Conservation (phyloP, 441 rosid genomes). For the Mallotus japonicus region DNA sequence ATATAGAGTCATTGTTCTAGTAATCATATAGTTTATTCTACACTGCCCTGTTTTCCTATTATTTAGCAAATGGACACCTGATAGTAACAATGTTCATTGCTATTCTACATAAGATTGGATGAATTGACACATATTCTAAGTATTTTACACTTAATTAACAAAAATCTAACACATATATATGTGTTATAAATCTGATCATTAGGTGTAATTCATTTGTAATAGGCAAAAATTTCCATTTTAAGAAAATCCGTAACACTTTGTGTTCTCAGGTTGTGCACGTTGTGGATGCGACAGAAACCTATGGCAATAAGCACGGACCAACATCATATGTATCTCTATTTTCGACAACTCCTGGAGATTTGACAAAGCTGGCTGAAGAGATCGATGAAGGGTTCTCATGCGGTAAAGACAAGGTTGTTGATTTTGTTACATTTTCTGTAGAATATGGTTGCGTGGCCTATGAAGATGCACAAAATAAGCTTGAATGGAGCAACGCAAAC, state of each 20-base stretch:
- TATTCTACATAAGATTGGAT: too few relatives aligned
- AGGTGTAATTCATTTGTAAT: too few relatives aligned
- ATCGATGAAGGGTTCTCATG: slow-evolving; percentile 69
- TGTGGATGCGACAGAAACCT: slow-evolving; percentile 60
- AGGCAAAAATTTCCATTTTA: neutral
- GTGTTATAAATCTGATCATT: too few relatives aligned
- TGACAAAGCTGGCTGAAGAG: slow-evolving; percentile 61
- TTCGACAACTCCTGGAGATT: slow-evolving; percentile 85
- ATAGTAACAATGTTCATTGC: neutral
- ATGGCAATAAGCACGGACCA: slow-evolving; percentile 46
- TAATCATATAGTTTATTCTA: too few relatives aligned
- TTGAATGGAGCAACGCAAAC: slow-evolving; percentile 71
- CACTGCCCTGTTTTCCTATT: neutral
- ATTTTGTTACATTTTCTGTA: slow-evolving; percentile 69
- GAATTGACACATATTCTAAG: too few relatives aligned
- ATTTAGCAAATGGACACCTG: neutral
- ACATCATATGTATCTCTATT: slow-evolving; percentile 57
- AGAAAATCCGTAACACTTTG: slow-evolving; percentile 9
- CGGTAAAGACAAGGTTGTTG: slow-evolving; percentile 63
- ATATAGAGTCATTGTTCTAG: too few relatives aligned
- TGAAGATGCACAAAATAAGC: slow-evolving; percentile 39
- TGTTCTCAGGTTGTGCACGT: slow-evolving; percentile 79
- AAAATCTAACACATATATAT: too few relatives aligned
- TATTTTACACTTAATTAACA: too few relatives aligned
- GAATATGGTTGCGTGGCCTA: slow-evolving; percentile 70